Evolutionary conservation across 106 monocot species (phyloP), one percentile per base, ranked within the genome.

Genomic region (Chionographis japonica): DNA sequence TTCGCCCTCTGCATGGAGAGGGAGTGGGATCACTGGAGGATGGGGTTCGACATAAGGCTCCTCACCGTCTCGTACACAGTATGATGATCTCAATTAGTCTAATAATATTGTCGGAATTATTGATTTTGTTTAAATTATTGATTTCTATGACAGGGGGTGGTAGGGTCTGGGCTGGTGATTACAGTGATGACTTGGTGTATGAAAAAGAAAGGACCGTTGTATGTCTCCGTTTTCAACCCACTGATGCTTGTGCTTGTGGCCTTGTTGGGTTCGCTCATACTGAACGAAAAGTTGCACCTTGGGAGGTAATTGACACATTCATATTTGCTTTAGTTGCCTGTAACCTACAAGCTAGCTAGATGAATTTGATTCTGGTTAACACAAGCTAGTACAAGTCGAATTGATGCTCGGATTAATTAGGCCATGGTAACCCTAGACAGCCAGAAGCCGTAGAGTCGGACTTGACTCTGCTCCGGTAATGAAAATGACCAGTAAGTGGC

Each of bases 1-100:
- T 86, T 60, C 54, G 89, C 89, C 1, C 58, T 90, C n/a, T 74
- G 68, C 19, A 13, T 56, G 15, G 61, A 76, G 6, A 80, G 66
- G 14, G 66, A 75, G 10, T 66, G 70, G 77, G 58, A 11, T 17
- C 71, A 75, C 4, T 90, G 89, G 89, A 74, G 50, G 15, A 37
- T 90, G 40, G 72, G 77, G 20, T 72, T 77, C 5, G 61, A 77
- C 40, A 56, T 90, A 40, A 77, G 89, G 56, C 83, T 91, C 8
- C 62, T 84, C 46, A 19, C 85, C 2, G 79, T 72, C 4, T 35
- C 61, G 6, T 95, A 80, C 52, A 65, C 70, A 27, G 89, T 89
- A 60, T 15, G 19, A 52, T n/a, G 3, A 59, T 59, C 18, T 15
- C n/a, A 40, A 4, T 2, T 27, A 1, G 27, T 27, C 27, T 27